Conservation (phyloP, 257 asterid genomes). For the Salvia rosmarinus region DNA sequence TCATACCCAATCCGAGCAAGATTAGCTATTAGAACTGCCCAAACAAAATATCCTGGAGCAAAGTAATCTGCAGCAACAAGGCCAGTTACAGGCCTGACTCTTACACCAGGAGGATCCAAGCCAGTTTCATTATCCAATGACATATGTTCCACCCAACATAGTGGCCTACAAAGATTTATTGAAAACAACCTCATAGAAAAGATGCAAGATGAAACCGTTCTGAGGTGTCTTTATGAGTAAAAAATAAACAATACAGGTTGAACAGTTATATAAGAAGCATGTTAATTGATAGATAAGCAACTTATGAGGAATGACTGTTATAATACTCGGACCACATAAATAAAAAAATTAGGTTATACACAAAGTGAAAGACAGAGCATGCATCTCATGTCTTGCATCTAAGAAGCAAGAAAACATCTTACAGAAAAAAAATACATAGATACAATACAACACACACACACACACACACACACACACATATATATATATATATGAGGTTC, state of each 20-base stretch:
- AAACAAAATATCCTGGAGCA: constrained; percentile 93
- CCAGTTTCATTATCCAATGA: constrained; percentile 92
- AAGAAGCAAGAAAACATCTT: not conserved
- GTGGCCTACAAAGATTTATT: constrained; percentile 59
- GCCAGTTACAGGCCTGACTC: constrained; percentile 91
- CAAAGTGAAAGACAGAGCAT: not conserved
- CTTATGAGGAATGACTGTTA: not conserved
- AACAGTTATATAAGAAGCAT: not conserved
- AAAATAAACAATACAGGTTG: not conserved
- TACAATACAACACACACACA: not conserved
- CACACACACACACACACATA: not conserved
- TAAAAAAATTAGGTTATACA: not conserved
- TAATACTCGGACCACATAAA: not conserved
- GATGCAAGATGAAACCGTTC: constrained; percentile 16
- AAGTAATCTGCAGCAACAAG: constrained; percentile 99
- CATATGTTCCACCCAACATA: constrained; percentile 98
- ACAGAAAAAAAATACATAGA: not conserved
- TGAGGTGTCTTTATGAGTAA: not conserved
- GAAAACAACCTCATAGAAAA: constrained; percentile 18
- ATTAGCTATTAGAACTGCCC: constrained; percentile 94
- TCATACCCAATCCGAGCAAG: constrained; percentile 93
- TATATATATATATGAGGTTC: no score
- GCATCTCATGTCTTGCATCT: not conserved
- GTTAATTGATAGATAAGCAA: not conserved
- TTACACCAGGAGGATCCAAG: constrained; percentile 79